Evolutionary conservation across 768 basidiomycete species (phyloP).

Genomic region (Melanogaster broomeanus): DNA sequence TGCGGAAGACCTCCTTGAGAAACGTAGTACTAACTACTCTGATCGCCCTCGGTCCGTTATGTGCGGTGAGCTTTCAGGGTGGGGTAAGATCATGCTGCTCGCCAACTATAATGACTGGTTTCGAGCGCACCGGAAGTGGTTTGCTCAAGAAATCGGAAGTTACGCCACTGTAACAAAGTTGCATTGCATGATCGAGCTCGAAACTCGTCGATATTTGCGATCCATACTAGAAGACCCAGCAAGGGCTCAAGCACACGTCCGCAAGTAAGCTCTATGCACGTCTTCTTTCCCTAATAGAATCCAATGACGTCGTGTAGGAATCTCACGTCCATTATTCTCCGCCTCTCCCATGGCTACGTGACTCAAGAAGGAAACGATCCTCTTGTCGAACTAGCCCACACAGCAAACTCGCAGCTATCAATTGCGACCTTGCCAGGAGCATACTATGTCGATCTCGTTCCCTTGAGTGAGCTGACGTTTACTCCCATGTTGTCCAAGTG

Average conservation of each 20-base stretch:
- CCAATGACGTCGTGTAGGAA: conserved; percentile 1
- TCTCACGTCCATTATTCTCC: conserved; percentile 30
- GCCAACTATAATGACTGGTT: conserved; percentile 14
- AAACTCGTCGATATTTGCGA: conserved; percentile 13
- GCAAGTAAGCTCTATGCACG: conserved; percentile 7
- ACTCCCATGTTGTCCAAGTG: background rate
- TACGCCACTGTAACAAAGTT: conserved; percentile 9
- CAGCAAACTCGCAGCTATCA: conserved; percentile 27
- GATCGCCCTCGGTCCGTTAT: conserved; percentile 22
- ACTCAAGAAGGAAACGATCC: conserved; percentile 37
- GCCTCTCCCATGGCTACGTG: conserved; percentile 42
- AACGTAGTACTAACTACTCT: conserved; percentile 44
- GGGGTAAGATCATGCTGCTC: conserved; percentile 21
- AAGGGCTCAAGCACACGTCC: conserved; percentile 7
- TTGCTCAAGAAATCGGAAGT: conserved; percentile 16
- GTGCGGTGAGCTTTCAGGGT: conserved; percentile 20
- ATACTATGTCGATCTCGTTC: conserved; percentile 19
- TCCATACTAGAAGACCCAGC: conserved; percentile 9
- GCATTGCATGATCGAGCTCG: conserved; percentile 18
- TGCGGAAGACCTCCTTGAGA: conserved; percentile 47
- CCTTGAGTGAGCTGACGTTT: conserved; percentile 8
- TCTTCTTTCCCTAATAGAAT: background rate
- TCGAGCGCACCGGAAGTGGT: conserved; percentile 16
- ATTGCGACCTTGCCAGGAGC: background rate
- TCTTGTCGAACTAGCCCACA: conserved; percentile 31